Evolutionary conservation across 2,329 filamentous ascomycete genomes (phyloP), one percentile per base, ranked within the genome.

Genomic region (Colletotrichum sansevieriae): DNA sequence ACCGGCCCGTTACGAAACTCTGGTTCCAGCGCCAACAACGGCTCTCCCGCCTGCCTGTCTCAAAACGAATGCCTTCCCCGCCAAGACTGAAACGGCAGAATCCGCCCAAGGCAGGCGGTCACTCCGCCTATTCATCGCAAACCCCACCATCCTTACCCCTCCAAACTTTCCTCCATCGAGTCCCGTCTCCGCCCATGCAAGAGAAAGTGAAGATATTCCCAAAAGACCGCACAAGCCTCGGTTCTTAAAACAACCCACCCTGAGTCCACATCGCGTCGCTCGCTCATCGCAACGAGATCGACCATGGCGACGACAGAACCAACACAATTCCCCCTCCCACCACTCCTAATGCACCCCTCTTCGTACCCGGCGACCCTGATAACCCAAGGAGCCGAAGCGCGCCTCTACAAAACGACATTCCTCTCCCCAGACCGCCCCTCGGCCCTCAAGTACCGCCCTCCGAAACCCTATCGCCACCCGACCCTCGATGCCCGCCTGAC

Each of bases 341-440:
- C 84, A 39, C 86, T 91, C 73, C 91, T 94, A 79, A 84, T 85
- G 67, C 83, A 89, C 82, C 87, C 87, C 77, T 83, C 87, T 70
- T 83, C 88, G 44, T 79, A 84, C 73, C 80, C 87, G 56, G 89
- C 93, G 71, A 80, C 78, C 56, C 92, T 97, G 76, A 88, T 98
- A 74, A 91, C 93, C 65, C 96, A 98, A 85, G 96, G 96, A 81
- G 96, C 96, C 77, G 96, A 99, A 88, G 95, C 93, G 69, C 93
- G 95, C 72, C 89, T 99, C 77, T 98, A 97, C 88, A 91, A 90
- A 79, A 95, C 93, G 18, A 90, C 88, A 63, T 97, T 93, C 82
- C 90, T 98, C 63, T 78, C 86, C 1, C 87, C 92, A 44, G 78
- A 84, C 65, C 84, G 88, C 10, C 88, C 91, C 13, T 92, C 90